Base-by-base conservation (phyloP, 2,329 filamentous ascomycete species). In the Albifimbria verrucaria region DNA sequence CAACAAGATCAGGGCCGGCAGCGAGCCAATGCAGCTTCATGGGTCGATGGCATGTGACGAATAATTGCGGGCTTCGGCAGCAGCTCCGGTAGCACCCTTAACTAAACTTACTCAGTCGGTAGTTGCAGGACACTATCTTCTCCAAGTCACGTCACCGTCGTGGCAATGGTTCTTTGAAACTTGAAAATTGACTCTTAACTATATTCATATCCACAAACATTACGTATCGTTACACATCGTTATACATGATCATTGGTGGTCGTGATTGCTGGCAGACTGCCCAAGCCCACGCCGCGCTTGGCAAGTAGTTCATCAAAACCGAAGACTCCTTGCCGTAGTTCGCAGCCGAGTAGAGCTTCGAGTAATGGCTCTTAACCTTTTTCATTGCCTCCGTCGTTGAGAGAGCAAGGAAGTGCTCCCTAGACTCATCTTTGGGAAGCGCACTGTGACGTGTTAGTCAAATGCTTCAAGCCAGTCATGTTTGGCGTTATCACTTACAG, bases 361-460 rank as follows among this genome's bases (percentile, higher is more conserved):
- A 58, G 50, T 72, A 61, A 39, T 63, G 59, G n/a, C 55, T 56
- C n/a, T 59, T 65, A 39, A 65, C 60, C 50, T 73, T 75, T 59
- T 78, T 77, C 56, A 85, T 76, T 53, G 80, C 77, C 51, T 82
- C 75, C 4, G 77, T 75, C 0, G 80, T 83, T 3, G 79, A 81
- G 56, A 83, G 77, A 10, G 77, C 77, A 51, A 86, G 68, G 62
- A 86, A 84, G 60, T 85, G 80, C 55, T 84, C 76, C 53, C 70
- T 60, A 48, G 64, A 61, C 11, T 63, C 55, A 25, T 70, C 70
- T 23, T 50, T 57, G 21, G 68, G 64, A 12, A 72, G 63, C 7
- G 64, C 63, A 48, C 68, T 70, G 54, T 48, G 36, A 52, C 36
- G 56, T 48, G 55, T 63, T 55, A 64, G 54, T 56, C 49, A 61